Evolutionary conservation across 2,329 filamentous ascomycete species (phyloP), one percentile per base, ranked within the genome.

Genomic region (Teratosphaeria nubilosa): DNA sequence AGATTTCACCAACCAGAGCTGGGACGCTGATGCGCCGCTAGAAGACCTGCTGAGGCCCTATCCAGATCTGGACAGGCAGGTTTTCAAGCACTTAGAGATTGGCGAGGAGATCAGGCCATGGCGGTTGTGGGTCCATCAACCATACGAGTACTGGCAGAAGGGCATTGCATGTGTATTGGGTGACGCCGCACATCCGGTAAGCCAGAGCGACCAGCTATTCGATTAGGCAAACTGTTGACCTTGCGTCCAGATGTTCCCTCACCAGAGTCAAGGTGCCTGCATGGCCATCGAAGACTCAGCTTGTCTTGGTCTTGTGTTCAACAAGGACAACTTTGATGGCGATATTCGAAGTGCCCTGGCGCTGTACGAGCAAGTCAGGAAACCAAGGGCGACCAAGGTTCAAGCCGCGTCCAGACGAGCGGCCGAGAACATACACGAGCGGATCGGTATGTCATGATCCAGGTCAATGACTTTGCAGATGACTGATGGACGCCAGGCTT

Each of bases 261-360:
- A 88, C 65, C 85, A 87, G 67, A 84, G 81, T 58, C 85, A 88
- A 69, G 85, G 85, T 3, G 84, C 84, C 0, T 86, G 83, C 63
- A 85, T 85, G 82, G 83, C 84, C 0, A 85, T 86, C 51, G 84
- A 87, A 67, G 84, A 87, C 60, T 82, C 83, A 0, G 84, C 81
- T 0, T 82, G 82, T 0, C 69, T 87, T 0, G 84, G 84, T 0
- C 82, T 86, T 16, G 59, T 87, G 0, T 86, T 87, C 67, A 78
- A 72, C 68, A 71, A 72, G 56, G 64, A 71, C 0, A 72, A 78
- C 61, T 80, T 77, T 63, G 58, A 66, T 0, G 72, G 72, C 5
- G 66, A 72, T 50, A 63, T 76, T 0, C 56, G 60, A 3, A 66
- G 70, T 13, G 63, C 70, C 0, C 66, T 75, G 14, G 64, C 67